These are phyloP conservation scores for Gymnopus androsaceus DNA, from an alignment of 1,284 basidiomycete genomes.

Conservation along the genomic window DNA sequence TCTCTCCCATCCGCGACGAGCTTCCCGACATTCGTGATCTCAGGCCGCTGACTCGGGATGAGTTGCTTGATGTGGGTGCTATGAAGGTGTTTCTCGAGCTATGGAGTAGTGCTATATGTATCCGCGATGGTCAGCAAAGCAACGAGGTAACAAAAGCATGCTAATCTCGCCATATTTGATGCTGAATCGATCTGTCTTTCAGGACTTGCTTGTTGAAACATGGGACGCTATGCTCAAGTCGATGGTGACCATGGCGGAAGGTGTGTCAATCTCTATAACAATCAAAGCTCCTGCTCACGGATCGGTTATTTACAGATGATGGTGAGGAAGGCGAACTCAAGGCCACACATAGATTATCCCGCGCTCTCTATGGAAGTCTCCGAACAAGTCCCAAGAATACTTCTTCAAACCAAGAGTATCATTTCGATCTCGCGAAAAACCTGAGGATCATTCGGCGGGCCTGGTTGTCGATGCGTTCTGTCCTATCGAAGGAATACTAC, in stretches of 20 bases:
- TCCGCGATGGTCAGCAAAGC: slow-evolving; percentile 36
- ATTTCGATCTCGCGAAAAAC: slow-evolving; percentile 34
- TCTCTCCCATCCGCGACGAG: slow-evolving; percentile 54
- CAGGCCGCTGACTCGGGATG: slow-evolving; percentile 53
- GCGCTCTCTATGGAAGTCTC: slow-evolving; percentile 6
- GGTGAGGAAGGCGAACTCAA: slow-evolving; percentile 8
- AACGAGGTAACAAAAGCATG: slow-evolving; percentile 4
- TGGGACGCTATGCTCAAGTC: slow-evolving; percentile 15
- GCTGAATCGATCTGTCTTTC: slow-evolving; percentile 13
- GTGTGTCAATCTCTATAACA: not conserved
- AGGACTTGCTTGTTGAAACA: slow-evolving; percentile 12
- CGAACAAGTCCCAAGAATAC: not conserved
- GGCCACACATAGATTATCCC: slow-evolving; percentile 2
- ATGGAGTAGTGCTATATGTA: slow-evolving; percentile 54
- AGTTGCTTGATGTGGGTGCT: slow-evolving; percentile 55
- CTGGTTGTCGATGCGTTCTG: slow-evolving; percentile 48
- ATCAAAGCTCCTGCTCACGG: not conserved
- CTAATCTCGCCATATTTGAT: slow-evolving; percentile 28
- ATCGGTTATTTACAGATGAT: slow-evolving; percentile 1
- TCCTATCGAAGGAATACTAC: slow-evolving; percentile 43
- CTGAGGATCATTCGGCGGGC: slow-evolving; percentile 54
- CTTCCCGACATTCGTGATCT: slow-evolving; percentile 54
- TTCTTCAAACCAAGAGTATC: not conserved
- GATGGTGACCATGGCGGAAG: slow-evolving; percentile 5
- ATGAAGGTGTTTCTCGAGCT: slow-evolving; percentile 53